Evolutionary conservation across 2,329 filamentous ascomycete species (phyloP).

Genomic region (Fusarium phyllophilum): DNA sequence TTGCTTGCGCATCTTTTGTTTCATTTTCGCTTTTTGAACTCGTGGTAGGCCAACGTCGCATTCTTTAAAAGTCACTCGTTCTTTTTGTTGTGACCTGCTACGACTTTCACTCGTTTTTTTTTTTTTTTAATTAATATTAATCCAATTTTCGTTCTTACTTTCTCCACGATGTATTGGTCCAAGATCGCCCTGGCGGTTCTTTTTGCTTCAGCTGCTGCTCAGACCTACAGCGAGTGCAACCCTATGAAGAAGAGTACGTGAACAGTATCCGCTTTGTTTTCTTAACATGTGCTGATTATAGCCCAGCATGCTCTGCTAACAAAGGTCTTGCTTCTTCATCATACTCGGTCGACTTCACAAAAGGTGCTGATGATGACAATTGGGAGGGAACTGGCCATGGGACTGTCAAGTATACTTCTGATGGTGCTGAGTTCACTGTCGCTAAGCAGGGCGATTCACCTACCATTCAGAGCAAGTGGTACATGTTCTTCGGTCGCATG

Average conservation of each 20-base stretch:
- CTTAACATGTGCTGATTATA: background rate
- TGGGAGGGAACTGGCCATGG: constrained; percentile 35
- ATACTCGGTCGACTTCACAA: constrained; percentile 36
- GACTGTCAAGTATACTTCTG: constrained; percentile 28
- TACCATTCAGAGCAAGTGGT: constrained; percentile 75
- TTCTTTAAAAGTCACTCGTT: constrained; percentile 20
- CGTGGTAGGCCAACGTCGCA: constrained; percentile 11
- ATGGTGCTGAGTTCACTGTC: constrained; percentile 60
- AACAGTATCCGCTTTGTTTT: background rate
- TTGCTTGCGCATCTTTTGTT: constrained; percentile 11
- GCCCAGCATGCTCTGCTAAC: constrained; percentile 11
- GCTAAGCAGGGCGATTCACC: constrained; percentile 65
- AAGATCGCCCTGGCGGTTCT: constrained; percentile 22
- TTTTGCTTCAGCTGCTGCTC: constrained; percentile 22
- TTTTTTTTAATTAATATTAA: background rate
- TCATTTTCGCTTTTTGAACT: background rate
- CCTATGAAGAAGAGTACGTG: constrained; percentile 33
- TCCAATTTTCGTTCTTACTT: background rate
- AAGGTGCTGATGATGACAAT: constrained; percentile 33
- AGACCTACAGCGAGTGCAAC: constrained; percentile 34
- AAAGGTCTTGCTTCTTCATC: constrained; percentile 26
- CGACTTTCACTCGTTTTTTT: constrained; percentile 3
- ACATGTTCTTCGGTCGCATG: constrained; percentile 85
- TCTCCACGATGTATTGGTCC: constrained; percentile 18
- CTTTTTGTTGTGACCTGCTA: background rate